A percentile compares a stretch with the other conserved stretches of the same genome.
Conservation (phyloP, 352 stramenopile species). For the Aphanomyces astaci region DNA sequence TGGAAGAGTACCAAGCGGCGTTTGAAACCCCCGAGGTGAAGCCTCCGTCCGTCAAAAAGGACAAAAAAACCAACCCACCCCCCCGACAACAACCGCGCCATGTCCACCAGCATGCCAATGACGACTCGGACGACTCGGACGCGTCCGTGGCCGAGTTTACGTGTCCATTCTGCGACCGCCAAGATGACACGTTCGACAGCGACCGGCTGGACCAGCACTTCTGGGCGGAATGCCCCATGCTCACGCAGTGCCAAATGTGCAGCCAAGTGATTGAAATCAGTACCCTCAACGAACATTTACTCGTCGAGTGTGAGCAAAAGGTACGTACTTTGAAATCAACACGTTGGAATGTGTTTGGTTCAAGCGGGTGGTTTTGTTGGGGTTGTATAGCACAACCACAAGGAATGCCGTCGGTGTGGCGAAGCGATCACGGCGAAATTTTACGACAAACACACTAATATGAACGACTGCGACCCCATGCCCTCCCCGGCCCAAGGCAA, state of each 20-base stretch:
- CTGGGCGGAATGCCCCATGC: slow-evolving; percentile 86
- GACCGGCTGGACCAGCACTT: slow-evolving; percentile 89
- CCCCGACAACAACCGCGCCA: not conserved
- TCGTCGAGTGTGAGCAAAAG: slow-evolving; percentile 82
- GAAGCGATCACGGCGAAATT: slow-evolving; percentile 82
- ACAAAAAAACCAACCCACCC: slow-evolving; percentile 30
- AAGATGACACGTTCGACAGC: slow-evolving; percentile 83
- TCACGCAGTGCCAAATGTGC: slow-evolving; percentile 89
- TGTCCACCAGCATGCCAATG: slow-evolving; percentile 26
- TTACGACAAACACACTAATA: slow-evolving; percentile 67
- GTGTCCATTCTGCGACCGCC: slow-evolving; percentile 86
- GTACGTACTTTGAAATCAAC: too few relatives aligned
- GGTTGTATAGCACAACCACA: slow-evolving; percentile 63
- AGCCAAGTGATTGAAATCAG: slow-evolving; percentile 90
- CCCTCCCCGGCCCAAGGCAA: slow-evolving; percentile 51
- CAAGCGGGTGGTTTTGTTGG: too few relatives aligned
- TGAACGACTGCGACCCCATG: slow-evolving; percentile 61
- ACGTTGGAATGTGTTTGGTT: too few relatives aligned
- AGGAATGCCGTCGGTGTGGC: slow-evolving; percentile 64
- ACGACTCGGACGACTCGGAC: slow-evolving; percentile 51
- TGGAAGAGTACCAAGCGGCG: slow-evolving; percentile 85
- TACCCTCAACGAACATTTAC: slow-evolving; percentile 83
- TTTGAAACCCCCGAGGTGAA: slow-evolving; percentile 60
- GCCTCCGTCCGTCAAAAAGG: not conserved
- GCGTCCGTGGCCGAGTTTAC: slow-evolving; percentile 79